Evolutionary conservation across 2,329 filamentous ascomycete genomes (phyloP).

Genomic region (Phialophora tarda): DNA sequence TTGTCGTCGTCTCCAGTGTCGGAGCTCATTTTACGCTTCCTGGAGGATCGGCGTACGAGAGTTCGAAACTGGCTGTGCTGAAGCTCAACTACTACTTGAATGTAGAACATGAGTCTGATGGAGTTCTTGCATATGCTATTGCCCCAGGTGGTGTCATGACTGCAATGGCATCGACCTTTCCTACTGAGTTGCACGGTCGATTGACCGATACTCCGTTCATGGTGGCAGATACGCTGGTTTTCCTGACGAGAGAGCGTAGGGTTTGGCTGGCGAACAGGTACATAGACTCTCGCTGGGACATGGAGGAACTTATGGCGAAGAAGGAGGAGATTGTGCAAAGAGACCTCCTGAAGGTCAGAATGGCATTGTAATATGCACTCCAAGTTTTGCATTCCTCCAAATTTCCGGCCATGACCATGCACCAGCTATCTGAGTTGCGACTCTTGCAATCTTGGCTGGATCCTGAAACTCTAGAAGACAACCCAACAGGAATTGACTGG

Average conservation of each 20-base stretch:
- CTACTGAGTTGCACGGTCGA: slow-evolving; percentile 20
- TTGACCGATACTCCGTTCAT: slow-evolving; percentile 38
- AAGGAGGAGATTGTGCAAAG: slow-evolving; percentile 35
- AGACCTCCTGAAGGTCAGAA: slow-evolving; percentile 39
- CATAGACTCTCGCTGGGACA: slow-evolving; percentile 38
- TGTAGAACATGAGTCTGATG: slow-evolving; percentile 50
- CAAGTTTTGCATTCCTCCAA: not conserved
- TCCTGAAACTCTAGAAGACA: not conserved
- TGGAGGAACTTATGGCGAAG: slow-evolving; percentile 37
- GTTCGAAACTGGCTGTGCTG: slow-evolving; percentile 52
- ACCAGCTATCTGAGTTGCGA: not conserved
- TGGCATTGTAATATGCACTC: slow-evolving; percentile 16
- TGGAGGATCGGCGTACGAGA: slow-evolving; percentile 54
- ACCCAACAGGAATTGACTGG: not conserved
- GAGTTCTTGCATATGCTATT: slow-evolving; percentile 34
- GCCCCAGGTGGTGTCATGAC: slow-evolving; percentile 36
- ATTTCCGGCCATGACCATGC: not conserved
- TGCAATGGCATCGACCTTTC: slow-evolving; percentile 28
- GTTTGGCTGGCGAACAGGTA: slow-evolving; percentile 31
- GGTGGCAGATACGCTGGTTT: slow-evolving; percentile 41
- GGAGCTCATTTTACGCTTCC: slow-evolving; percentile 46
- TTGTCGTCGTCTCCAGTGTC: slow-evolving; percentile 50
- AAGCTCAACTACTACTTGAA: slow-evolving; percentile 55
- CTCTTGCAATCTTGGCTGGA: too few relatives aligned
- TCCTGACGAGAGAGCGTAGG: slow-evolving; percentile 39